Evolutionary conservation across 2,329 filamentous ascomycete species (phyloP).

Genomic region (Penicillium sp.): DNA sequence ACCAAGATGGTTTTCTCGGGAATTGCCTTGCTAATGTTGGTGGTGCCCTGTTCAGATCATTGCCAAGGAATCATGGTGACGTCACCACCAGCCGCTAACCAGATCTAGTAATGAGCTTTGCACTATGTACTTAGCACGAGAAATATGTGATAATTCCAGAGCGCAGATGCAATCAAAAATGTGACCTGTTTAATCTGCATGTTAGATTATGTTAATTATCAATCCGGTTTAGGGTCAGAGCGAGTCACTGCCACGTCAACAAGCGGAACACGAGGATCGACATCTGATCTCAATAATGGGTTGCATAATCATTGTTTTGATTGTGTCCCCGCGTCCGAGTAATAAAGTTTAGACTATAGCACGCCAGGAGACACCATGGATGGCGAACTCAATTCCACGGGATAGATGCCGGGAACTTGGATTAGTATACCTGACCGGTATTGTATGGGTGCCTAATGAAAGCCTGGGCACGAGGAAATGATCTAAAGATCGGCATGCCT

Average conservation of each 20-base stretch:
- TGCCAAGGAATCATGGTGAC: slow-evolving; percentile 26
- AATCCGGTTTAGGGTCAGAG: background rate
- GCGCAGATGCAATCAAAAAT: background rate
- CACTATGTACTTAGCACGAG: background rate
- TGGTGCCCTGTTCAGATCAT: slow-evolving; percentile 11
- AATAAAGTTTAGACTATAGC: background rate
- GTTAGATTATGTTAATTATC: background rate
- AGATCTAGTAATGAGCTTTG: slow-evolving; percentile 15
- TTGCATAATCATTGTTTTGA: slow-evolving; percentile 5
- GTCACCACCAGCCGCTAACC: slow-evolving; percentile 23
- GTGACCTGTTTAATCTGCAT: background rate
- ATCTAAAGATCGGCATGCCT: background rate
- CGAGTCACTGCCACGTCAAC: slow-evolving; percentile 13
- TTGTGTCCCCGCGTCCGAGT: background rate
- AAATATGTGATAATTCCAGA: background rate
- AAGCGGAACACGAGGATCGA: background rate
- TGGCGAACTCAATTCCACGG: background rate
- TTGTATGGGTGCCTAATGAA: background rate
- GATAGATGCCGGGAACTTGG: background rate
- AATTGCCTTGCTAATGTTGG: background rate
- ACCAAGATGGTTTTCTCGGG: background rate
- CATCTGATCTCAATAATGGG: slow-evolving; percentile 6
- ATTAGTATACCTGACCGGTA: background rate
- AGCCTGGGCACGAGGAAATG: background rate
- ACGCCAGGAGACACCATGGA: background rate